Base-by-base conservation (phyloP, 1,284 basidiomycete genomes). In the Vanrija humicola region DNA sequence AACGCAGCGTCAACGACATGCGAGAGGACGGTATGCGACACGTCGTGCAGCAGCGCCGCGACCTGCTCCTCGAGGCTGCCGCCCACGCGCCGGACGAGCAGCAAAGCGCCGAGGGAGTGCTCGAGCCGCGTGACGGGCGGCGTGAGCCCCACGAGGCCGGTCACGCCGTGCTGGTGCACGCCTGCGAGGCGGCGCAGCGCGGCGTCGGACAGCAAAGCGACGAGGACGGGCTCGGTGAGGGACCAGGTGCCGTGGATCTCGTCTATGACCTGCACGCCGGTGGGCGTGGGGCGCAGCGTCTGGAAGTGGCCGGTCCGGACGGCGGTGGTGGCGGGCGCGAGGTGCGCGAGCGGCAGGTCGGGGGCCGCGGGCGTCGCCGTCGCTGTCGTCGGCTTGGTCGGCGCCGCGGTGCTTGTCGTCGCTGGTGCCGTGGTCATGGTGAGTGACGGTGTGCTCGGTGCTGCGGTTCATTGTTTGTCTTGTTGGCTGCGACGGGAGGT, bases 161-260 rank as follows among this genome's bases (percentile, higher is more conserved):
- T 54, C 21, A 61, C 57, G 6, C 59, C 59, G 16, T 61, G 59
- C 47, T 61, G 59, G 16, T 48, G 48, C 1, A 61, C 59, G 5
- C 46, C 29, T 3, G 19, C 47, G 5, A 61, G 55, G 9, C 59
- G 52, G 12, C 38, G 55, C n/a, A 57, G 25, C 1, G 52, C 44
- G 0, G 44, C 42, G 0, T 45, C 50, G 6, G 39, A 6, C 26
- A 61, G 39, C 3, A 61, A 53, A 0, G 50, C 50, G n/a, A 61
- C 3, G 5, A 61, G 50, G 1, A 43, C 14, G 4, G 55, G 43
- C 44, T 61, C 59, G 14, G 55, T 45, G 43, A 61, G 43, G 0
- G 6, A 18, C 52, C 52, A 49, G 6, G 8, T 5, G 43, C 57
- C 57, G 53, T 59, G 55, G 16, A 61, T 29, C 6, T 44, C 53